Evolutionary conservation across 2,329 filamentous ascomycete species (phyloP).

Genomic region (Xylaria sp.): DNA sequence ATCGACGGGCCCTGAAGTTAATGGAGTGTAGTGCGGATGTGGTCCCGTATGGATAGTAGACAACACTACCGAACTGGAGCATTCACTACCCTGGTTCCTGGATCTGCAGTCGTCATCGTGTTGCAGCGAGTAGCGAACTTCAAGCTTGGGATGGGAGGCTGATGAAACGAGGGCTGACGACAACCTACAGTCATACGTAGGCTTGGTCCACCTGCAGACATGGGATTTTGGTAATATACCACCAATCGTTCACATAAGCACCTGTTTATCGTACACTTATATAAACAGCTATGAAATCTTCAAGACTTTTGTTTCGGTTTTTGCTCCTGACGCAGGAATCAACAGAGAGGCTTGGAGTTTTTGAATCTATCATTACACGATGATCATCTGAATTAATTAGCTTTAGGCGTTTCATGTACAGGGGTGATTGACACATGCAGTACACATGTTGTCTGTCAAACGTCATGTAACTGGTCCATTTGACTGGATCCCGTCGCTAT

Average conservation of each 20-base stretch:
- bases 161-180: conserved; percentile 33
- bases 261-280: neutral
- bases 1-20: neutral
- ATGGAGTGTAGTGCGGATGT: neutral
- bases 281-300: neutral
- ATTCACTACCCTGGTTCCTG: neutral
- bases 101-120: conserved; percentile 24
- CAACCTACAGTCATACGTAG: conserved; percentile 6
- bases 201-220: conserved; percentile 11
- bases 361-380: neutral
- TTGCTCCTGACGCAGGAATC: neutral
- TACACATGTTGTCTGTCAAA: neutral
- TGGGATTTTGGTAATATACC: conserved; percentile 1
- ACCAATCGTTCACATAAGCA: neutral
- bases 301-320: neutral
- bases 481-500: neutral
- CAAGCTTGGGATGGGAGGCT: conserved; percentile 10
- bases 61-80: neutral
- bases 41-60: neutral
- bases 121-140: neutral
- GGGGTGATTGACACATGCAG: neutral
- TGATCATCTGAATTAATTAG: neutral
- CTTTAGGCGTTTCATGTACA: conserved; percentile 2
- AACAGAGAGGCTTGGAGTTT: neutral
- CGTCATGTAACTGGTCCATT: neutral